These are phyloP conservation scores for Paxillus ammoniavirescens DNA, from an alignment of 768 basidiomycete genomes.

Conservation along the genomic window DNA sequence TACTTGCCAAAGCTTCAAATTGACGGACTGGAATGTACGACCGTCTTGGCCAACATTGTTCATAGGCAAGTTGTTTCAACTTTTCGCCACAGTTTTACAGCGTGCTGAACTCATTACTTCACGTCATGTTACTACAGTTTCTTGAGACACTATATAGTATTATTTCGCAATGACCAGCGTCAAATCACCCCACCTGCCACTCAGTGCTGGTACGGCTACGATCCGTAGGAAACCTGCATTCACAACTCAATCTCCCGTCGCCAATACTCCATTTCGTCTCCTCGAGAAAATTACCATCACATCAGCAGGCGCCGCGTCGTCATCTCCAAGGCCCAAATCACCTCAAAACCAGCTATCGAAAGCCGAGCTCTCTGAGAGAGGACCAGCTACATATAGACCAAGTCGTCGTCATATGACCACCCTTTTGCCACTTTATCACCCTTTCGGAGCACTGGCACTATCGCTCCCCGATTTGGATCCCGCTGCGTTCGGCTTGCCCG, in stretches of 20 bases:
- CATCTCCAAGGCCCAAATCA: slow-evolving; percentile 10
- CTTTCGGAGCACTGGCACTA: slow-evolving; percentile 58
- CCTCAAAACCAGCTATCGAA: slow-evolving; percentile 12
- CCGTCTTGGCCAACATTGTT: slow-evolving; percentile 11
- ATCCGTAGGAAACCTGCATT: slow-evolving; percentile 54
- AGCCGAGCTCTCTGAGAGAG: slow-evolving; percentile 11
- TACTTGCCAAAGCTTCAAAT: not conserved
- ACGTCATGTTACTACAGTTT: slow-evolving; percentile 12
- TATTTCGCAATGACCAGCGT: slow-evolving; percentile 20
- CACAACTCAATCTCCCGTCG: slow-evolving; percentile 59
- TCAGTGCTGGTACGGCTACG: slow-evolving; percentile 14
- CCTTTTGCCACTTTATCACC: slow-evolving; percentile 66
- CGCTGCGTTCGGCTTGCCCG: slow-evolving; percentile 52
- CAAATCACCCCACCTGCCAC: slow-evolving; percentile 12
- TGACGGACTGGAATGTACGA: slow-evolving; percentile 21
- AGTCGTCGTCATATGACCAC: slow-evolving; percentile 29
- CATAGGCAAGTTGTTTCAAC: slow-evolving; percentile 17
- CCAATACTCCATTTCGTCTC: slow-evolving; percentile 25
- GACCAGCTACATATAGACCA: slow-evolving; percentile 16
- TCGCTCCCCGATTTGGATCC: slow-evolving; percentile 67
- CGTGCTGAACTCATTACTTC: not conserved
- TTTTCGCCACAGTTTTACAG: not conserved
- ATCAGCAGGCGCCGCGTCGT: slow-evolving; percentile 15
- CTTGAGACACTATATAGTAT: slow-evolving; percentile 5
- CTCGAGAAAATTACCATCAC: slow-evolving; percentile 20